phyloP scores from a whole-genome alignment of 768 basidiomycete species.

The Sporobolomyces roseus region DNA sequence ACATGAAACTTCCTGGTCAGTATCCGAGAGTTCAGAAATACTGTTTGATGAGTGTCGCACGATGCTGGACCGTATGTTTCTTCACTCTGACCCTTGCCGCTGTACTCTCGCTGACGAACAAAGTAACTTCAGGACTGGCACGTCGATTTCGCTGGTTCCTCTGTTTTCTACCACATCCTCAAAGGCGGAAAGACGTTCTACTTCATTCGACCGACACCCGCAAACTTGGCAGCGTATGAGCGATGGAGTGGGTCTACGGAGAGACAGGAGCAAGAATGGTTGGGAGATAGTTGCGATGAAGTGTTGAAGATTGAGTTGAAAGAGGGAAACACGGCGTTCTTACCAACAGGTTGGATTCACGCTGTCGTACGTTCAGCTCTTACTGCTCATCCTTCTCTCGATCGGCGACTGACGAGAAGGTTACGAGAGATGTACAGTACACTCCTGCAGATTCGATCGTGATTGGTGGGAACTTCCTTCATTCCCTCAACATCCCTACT shows the following conservation, averaged over 20 bases:
- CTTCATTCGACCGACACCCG: conserved; percentile 82
- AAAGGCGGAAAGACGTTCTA: conserved; percentile 89
- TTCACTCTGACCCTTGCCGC: not conserved
- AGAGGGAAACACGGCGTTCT: conserved; percentile 72
- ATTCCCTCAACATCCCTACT: conserved; percentile 80
- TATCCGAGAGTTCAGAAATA: conserved; percentile 95
- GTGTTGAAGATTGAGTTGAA: conserved; percentile 76
- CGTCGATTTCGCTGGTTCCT: conserved; percentile 93
- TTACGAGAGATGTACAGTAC: conserved; percentile 55
- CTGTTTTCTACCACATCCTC: conserved; percentile 67
- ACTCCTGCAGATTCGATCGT: conserved; percentile 90
- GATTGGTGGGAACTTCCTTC: conserved; percentile 95
- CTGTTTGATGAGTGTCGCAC: conserved; percentile 90
- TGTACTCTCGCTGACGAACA: not conserved
- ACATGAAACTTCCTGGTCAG: conserved; percentile 63
- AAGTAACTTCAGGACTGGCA: conserved; percentile 79
- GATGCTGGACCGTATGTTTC: conserved; percentile 83
- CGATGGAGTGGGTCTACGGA: conserved; percentile 74
- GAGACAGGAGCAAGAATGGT: conserved; percentile 78
- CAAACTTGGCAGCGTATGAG: conserved; percentile 84
- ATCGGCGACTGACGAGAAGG: too few species aligned
- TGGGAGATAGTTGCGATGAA: conserved; percentile 87
- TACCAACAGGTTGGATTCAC: conserved; percentile 90
- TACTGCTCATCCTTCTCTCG: too few species aligned
- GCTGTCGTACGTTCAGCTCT: conserved; percentile 66